A percentile compares a stretch with the other conserved stretches of the same genome.
phyloP scores from a whole-genome alignment of 148 eudicot genomes.

The Amaranthus hypochondriacus region DNA sequence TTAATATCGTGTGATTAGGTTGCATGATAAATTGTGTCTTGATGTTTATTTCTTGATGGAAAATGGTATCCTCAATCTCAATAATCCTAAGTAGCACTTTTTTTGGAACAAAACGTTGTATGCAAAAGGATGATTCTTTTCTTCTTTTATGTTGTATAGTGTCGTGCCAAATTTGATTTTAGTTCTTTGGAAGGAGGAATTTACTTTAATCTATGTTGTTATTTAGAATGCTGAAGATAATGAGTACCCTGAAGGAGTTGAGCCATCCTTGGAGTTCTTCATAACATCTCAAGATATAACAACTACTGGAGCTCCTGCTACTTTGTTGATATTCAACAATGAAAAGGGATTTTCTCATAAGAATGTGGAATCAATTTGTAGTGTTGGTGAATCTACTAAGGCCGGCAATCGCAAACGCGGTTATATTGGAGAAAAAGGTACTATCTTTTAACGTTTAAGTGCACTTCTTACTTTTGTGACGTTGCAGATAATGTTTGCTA shows the following conservation, averaged over 20 bases:
- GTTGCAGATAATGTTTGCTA: no score
- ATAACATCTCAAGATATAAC: constrained; percentile 60
- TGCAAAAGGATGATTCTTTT: neutral
- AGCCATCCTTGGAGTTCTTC: constrained; percentile 63
- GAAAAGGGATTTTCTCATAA: constrained; percentile 54
- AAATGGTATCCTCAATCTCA: no score
- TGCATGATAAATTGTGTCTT: no score
- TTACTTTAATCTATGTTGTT: neutral
- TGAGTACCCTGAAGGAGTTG: constrained; percentile 49
- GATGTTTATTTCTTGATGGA: no score
- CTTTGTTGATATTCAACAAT: constrained; percentile 61
- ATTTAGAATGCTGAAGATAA: constrained; percentile 79
- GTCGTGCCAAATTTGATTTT: neutral
- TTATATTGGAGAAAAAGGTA: constrained; percentile 74
- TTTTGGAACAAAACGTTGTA: no score
- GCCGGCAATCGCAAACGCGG: constrained; percentile 58
- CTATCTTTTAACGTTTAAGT: no score
- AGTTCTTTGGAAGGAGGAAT: no score
- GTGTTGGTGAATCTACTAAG: constrained; percentile 68
- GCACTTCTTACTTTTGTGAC: no score
- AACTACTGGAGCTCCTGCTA: constrained; percentile 53
- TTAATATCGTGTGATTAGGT: no score
- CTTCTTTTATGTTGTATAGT: neutral
- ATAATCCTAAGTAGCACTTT: no score
- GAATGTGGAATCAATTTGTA: constrained; percentile 63